phyloP scores from a whole-genome alignment of 1,284 basidiomycete genomes.

The Cutaneotrichosporon sp. region DNA sequence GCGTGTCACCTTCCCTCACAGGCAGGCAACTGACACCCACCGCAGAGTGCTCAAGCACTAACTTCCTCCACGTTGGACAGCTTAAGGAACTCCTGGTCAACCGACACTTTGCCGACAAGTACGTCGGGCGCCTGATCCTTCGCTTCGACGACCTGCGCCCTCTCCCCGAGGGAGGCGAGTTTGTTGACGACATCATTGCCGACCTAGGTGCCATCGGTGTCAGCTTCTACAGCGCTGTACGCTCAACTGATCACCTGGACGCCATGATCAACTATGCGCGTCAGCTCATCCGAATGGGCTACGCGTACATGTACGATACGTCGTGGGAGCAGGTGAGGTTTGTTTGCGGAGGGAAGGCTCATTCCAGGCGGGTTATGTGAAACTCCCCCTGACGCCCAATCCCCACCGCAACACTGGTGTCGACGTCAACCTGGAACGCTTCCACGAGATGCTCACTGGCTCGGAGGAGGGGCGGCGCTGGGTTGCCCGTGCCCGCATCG shows the following conservation, averaged over 20 bases:
- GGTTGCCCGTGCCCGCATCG: conserved; percentile 1
- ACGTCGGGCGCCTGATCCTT: conserved; percentile 1
- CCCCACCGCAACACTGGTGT: background rate
- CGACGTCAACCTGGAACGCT: background rate
- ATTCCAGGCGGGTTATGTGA: background rate
- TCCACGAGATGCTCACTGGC: background rate
- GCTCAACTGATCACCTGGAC: background rate
- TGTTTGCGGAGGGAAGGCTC: background rate
- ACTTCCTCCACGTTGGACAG: background rate
- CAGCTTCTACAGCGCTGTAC: background rate
- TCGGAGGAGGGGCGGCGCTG: background rate
- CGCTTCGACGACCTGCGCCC: conserved; percentile 9
- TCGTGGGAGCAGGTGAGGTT: background rate
- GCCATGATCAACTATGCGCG: background rate
- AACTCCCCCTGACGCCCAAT: background rate
- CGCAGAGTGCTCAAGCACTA: background rate
- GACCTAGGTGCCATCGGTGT: conserved; percentile 5
- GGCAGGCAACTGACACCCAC: background rate
- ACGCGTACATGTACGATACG: conserved; percentile 10
- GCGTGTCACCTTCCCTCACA: background rate
- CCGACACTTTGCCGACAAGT: conserved; percentile 12
- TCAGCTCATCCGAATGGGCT: conserved; percentile 1
- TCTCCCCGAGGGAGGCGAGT: background rate
- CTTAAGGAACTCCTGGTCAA: conserved; percentile 6
- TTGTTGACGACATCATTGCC: conserved; percentile 2